phyloP scores from a whole-genome alignment of 352 stramenopile species.

The Pythium chondricola region DNA sequence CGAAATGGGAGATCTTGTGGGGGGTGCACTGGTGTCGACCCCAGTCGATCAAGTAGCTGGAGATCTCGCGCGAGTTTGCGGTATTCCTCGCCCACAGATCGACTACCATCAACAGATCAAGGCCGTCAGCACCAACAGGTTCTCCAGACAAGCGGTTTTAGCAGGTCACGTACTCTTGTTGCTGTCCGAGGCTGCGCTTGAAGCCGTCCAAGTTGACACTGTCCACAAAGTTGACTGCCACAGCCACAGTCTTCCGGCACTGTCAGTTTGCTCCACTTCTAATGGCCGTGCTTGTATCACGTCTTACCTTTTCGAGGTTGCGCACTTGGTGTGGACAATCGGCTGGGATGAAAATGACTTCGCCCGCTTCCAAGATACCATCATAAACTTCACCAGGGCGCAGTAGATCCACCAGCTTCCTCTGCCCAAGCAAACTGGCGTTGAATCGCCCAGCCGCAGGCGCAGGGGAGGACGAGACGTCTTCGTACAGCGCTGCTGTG shows the following conservation, averaged over 20 bases:
- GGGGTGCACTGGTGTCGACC: too few relatives aligned
- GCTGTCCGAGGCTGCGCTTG: slow-evolving; percentile 6
- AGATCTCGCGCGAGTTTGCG: too few relatives aligned
- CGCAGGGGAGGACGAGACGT: slow-evolving; percentile 7
- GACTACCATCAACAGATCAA: too few relatives aligned
- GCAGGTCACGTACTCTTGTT: too few relatives aligned
- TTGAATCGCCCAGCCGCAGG: slow-evolving; percentile 17
- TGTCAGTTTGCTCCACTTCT: background rate
- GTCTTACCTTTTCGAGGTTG: slow-evolving; percentile 25
- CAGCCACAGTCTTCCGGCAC: slow-evolving; percentile 19
- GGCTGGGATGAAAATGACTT: slow-evolving; percentile 31
- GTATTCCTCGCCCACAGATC: too few relatives aligned
- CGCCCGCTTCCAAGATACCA: slow-evolving; percentile 23
- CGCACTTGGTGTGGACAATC: slow-evolving; percentile 31
- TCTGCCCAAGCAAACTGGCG: slow-evolving; percentile 20
- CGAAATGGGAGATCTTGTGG: too few relatives aligned
- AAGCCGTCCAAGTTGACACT: slow-evolving; percentile 8
- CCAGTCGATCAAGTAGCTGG: too few relatives aligned
- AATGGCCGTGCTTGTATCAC: background rate
- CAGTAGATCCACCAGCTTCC: slow-evolving; percentile 9
- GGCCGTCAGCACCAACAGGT: too few relatives aligned
- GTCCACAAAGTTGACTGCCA: slow-evolving; percentile 25
- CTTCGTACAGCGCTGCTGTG: slow-evolving; percentile 19
- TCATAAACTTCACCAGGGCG: slow-evolving; percentile 24
- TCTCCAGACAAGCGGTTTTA: too few relatives aligned